Conservation (phyloP, 176 grass and related monocot species). For the Cenchrus purpureus region DNA sequence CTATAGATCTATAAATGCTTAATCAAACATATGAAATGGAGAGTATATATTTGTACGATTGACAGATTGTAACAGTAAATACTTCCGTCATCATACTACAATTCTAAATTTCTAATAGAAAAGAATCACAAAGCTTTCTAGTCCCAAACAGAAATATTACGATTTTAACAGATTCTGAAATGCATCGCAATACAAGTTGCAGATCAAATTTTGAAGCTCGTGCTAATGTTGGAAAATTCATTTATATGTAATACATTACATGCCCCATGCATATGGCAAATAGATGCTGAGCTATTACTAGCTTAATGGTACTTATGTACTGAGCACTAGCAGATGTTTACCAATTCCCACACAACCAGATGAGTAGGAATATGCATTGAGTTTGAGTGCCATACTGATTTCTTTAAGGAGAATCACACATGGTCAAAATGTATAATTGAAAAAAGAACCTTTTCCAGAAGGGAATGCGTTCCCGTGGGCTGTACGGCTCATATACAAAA, state of each 20-base stretch:
- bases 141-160: neutral
- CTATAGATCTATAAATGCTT: neutral
- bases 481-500: constrained; percentile 90
- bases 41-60: neutral
- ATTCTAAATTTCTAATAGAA: neutral
- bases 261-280: neutral
- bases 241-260: neutral
- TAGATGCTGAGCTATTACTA: neutral
- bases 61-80: no score
- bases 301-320: neutral
- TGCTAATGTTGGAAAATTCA: neutral
- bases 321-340: neutral
- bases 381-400: constrained; percentile 9
- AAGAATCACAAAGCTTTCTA: neutral
- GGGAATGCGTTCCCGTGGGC: constrained; percentile 64
- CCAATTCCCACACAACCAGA: neutral
- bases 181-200: neutral
- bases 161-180: neutral
- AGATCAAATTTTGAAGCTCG: neutral
- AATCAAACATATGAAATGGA: neutral
- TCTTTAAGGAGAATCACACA: neutral
- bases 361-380: neutral
- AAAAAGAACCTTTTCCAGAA: constrained; percentile 80
- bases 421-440: neutral
- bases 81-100: no score